Evolutionary conservation across 169 alveolate species (phyloP).

Genomic region (Eimeria praecox): DNA sequence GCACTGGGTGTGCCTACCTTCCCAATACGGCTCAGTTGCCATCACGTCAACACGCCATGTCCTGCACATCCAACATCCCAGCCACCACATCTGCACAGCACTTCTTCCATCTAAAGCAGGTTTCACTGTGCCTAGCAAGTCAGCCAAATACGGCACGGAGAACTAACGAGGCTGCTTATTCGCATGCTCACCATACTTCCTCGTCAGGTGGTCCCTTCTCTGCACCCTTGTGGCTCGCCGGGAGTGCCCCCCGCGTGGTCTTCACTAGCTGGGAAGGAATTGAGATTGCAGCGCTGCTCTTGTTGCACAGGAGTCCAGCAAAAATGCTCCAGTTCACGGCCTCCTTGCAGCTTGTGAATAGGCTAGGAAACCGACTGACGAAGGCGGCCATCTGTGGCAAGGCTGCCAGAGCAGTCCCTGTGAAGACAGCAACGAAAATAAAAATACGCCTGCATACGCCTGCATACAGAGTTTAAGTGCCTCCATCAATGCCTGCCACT

Average conservation of each 20-base stretch:
- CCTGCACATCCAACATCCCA: conserved; percentile 31
- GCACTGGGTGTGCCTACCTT: conserved; percentile 58
- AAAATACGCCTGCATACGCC: background rate
- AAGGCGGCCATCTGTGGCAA: conserved; percentile 93
- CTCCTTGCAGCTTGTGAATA: conserved; percentile 89
- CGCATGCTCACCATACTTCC: conserved; percentile 63
- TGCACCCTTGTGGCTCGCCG: conserved; percentile 65
- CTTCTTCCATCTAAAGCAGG: background rate
- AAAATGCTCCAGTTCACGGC: conserved; percentile 90
- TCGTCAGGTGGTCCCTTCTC: conserved; percentile 72
- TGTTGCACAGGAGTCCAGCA: conserved; percentile 88
- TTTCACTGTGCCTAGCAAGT: background rate
- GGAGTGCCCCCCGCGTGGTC: conserved; percentile 83
- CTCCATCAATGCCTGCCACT: background rate
- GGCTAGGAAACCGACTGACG: conserved; percentile 90
- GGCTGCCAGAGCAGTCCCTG: conserved; percentile 95
- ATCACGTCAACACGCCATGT: conserved; percentile 92
- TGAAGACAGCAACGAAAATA: background rate
- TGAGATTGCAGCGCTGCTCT: conserved; percentile 92
- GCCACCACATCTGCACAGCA: background rate
- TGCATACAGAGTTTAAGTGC: background rate
- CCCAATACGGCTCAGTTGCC: conserved; percentile 91
- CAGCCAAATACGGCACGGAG: background rate
- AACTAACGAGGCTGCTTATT: background rate
- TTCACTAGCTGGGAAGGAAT: conserved; percentile 90